A percentile compares a stretch with the other conserved stretches of the same genome.
Evolutionary conservation across 2,329 filamentous ascomycete species (phyloP).

Genomic region (Phaeoacremonium minimum): DNA sequence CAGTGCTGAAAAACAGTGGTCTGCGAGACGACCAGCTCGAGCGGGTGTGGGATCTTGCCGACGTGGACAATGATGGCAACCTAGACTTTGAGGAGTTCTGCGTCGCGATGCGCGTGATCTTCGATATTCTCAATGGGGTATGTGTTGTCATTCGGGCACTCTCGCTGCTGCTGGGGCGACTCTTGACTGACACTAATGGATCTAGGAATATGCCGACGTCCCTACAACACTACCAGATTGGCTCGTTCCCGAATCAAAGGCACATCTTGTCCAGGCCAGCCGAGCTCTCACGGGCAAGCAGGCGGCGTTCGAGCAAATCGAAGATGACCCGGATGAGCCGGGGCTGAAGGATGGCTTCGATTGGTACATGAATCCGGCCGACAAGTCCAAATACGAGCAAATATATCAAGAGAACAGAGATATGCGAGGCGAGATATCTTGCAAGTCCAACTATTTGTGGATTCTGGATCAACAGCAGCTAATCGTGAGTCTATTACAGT

Average conservation of each 20-base stretch:
- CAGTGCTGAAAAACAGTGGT: slow-evolving; percentile 60
- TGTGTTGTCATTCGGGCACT: slow-evolving; percentile 25
- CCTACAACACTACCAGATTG: slow-evolving; percentile 84
- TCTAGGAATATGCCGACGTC: slow-evolving; percentile 84
- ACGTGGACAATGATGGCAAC: slow-evolving; percentile 96
- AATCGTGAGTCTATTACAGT: slow-evolving; percentile 43
- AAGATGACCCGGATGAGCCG: slow-evolving; percentile 75
- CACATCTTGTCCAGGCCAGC: slow-evolving; percentile 80
- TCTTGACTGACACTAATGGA: slow-evolving; percentile 1
- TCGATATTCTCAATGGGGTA: slow-evolving; percentile 94
- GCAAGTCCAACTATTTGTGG: slow-evolving; percentile 43
- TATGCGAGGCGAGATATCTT: slow-evolving; percentile 76
- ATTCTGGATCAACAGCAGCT: background rate
- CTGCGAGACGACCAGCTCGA: slow-evolving; percentile 77
- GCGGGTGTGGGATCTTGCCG: slow-evolving; percentile 92
- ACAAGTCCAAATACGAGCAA: slow-evolving; percentile 93
- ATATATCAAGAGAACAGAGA: slow-evolving; percentile 94
- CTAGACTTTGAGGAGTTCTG: slow-evolving; percentile 99
- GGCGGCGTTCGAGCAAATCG: slow-evolving; percentile 78
- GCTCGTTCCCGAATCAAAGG: slow-evolving; percentile 93
- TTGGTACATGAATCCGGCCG: slow-evolving; percentile 95
- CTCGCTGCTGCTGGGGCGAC: slow-evolving; percentile 1
- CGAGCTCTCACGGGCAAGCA: slow-evolving; percentile 76
- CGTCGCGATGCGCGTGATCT: slow-evolving; percentile 96
- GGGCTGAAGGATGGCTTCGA: slow-evolving; percentile 96